Conservation (phyloP, 1,284 basidiomycete species). For the Pholiota adiposa region DNA sequence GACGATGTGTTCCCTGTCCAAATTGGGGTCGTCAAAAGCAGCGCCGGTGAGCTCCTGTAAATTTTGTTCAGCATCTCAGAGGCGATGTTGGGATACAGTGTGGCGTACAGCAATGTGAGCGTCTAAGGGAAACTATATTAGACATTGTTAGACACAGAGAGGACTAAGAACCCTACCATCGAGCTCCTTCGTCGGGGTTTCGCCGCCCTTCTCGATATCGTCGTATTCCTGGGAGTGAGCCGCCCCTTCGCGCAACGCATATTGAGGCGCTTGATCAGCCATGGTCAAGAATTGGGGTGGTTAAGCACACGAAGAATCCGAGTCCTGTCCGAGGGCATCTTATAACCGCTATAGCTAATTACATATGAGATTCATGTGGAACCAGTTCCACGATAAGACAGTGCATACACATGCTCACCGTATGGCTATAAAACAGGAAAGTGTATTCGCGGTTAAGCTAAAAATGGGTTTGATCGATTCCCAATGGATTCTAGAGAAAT, state of each 20-base stretch:
- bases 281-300: conserved; percentile 22
- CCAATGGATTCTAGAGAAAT: conserved; percentile 10
- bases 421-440: conserved; percentile 5
- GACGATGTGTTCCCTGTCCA: conserved; percentile 43
- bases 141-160: no score
- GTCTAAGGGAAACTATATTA: conserved; percentile 24
- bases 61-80: neutral
- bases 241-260: conserved; percentile 19
- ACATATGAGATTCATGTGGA: conserved; percentile 17
- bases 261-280: conserved; percentile 28
- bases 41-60: conserved; percentile 32
- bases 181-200: conserved; percentile 18
- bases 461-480: conserved; percentile 13
- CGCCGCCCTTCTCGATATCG: conserved; percentile 25
- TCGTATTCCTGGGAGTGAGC: conserved; percentile 20
- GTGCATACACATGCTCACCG: conserved; percentile 22
- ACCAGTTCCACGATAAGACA: conserved; percentile 20
- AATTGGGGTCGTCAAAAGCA: conserved; percentile 51
- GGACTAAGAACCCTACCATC: conserved; percentile 24
- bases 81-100: neutral
- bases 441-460: conserved; percentile 11
- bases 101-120: conserved; percentile 30
- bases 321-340: conserved; percentile 6
- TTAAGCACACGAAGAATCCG: conserved; percentile 12
- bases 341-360: conserved; percentile 21